A percentile compares a stretch with the other conserved stretches of the same genome.
Conservation (phyloP, 2,329 filamentous ascomycete genomes). For the Zymoseptoria ardabiliae region DNA sequence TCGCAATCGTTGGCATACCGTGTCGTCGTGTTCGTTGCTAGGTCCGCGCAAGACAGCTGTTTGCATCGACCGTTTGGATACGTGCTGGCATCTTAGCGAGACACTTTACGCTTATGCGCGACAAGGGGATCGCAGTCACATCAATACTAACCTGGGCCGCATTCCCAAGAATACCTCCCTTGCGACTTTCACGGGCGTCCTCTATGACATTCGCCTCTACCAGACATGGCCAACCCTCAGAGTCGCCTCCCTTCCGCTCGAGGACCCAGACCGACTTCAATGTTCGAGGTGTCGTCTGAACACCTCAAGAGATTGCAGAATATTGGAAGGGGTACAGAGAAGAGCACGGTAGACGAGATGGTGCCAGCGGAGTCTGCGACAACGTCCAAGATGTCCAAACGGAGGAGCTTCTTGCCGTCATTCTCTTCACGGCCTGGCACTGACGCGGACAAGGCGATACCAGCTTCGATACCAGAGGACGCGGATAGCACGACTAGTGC, state of each 20-base stretch:
- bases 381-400: conserved; percentile 21
- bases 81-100: neutral
- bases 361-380: neutral
- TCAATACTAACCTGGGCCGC: neutral
- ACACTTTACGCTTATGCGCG: neutral
- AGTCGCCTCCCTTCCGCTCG: neutral
- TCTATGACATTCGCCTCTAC: neutral
- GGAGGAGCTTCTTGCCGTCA: conserved; percentile 27
- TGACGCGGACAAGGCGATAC: conserved; percentile 14
- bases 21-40: neutral
- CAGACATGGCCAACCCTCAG: neutral
- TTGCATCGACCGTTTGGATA: neutral
- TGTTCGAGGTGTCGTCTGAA: conserved; percentile 25
- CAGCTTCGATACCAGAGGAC: conserved; percentile 16
- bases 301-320: conserved; percentile 16
- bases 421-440: conserved; percentile 20
- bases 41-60: neutral
- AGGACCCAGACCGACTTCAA: conserved; percentile 19
- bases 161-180: neutral
- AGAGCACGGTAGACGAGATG: conserved; percentile 1
- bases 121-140: neutral
- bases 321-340: conserved; percentile 8
- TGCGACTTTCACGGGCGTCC: neutral
- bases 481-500: conserved; percentile 7
- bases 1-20: neutral